Base-by-base conservation (phyloP, 495 filamentous ascomycete genomes). In the Aspergillus coremiiformis region DNA sequence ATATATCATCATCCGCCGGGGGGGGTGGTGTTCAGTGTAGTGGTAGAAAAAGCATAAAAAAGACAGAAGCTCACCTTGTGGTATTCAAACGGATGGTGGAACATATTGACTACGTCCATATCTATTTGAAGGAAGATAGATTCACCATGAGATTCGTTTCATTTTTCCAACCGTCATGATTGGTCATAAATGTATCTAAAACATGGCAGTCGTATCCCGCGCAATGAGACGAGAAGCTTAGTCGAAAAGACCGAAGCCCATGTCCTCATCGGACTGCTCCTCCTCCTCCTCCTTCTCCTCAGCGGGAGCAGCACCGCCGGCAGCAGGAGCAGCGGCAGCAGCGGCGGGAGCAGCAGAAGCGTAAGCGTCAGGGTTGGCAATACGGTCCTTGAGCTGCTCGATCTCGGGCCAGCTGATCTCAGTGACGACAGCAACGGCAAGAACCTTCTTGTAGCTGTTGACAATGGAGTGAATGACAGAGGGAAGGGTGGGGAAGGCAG, bases 321-420 rank as follows among this genome's bases (percentile, higher is more conserved):
- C 68, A 39, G 70, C 65, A 44, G 73, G 66, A 33, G 66, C 61
- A 27, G 66, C 61, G 27, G 68, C 64, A 32, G 73, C 73, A 54
- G 82, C 87, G 48, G 69, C 80, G 26, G 90, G 89, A 58, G 83
- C 90, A 66, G 90, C 73, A 48, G 85, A 63, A 57, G 88, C 91
- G 68, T 95, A 97, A 35, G 89, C 89, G 48, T 96, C 93, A 55
- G 93, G 93, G 81, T 98, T 97, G 74, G 89, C 89, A 66, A 97
- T 96, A 65, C 93, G 87, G 75, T 97, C 94, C 85, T 96, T 97
- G 74, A 98, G 86, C 73, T 93, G 81, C 60, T 90, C 85, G 73
- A 99, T 96, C 70, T 87, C 88, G 57, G 90, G 83, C 93, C 92
- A 99, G 76, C 84, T 86, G 80, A 84, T 85, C 53, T 95, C 93